Conservation (phyloP, 148 eudicot genomes). For the Cornus florida region DNA sequence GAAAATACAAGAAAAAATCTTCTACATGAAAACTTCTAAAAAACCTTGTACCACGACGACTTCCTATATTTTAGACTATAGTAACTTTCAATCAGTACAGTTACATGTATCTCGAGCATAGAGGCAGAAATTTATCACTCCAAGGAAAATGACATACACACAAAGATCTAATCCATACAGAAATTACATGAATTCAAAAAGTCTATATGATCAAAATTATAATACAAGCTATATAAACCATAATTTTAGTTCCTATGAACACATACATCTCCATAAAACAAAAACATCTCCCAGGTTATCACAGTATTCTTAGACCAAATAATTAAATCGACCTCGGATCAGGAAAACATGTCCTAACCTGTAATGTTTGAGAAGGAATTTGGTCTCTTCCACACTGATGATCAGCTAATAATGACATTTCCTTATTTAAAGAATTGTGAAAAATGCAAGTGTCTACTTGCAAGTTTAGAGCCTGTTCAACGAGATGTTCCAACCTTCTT, state of each 20-base stretch:
- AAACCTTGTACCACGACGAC: not conserved
- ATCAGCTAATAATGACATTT: slow-evolving; percentile 68
- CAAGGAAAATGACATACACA: not conserved
- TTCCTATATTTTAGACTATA: not conserved
- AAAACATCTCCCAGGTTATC: not conserved
- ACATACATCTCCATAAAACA: not conserved
- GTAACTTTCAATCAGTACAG: not conserved
- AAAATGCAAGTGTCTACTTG: slow-evolving; percentile 60
- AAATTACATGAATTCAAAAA: too few relatives aligned
- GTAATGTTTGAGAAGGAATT: slow-evolving; percentile 72
- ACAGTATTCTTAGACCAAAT: not conserved
- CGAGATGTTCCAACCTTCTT: slow-evolving; percentile 68
- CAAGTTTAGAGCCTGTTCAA: slow-evolving; percentile 75
- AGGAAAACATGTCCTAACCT: slow-evolving; percentile 41
- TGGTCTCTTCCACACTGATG: slow-evolving; percentile 81
- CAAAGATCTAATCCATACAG: not conserved
- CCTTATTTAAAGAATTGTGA: slow-evolving; percentile 67
- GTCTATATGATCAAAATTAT: too few relatives aligned
- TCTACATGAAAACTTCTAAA: not conserved
- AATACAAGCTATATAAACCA: not conserved
- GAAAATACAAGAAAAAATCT: too few relatives aligned
- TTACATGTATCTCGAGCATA: not conserved
- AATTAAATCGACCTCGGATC: not conserved
- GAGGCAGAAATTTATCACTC: not conserved
- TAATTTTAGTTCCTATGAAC: not conserved